phyloP scores from a whole-genome alignment of 192 early-diverging fungal species.

The Backusella psychrophila region DNA sequence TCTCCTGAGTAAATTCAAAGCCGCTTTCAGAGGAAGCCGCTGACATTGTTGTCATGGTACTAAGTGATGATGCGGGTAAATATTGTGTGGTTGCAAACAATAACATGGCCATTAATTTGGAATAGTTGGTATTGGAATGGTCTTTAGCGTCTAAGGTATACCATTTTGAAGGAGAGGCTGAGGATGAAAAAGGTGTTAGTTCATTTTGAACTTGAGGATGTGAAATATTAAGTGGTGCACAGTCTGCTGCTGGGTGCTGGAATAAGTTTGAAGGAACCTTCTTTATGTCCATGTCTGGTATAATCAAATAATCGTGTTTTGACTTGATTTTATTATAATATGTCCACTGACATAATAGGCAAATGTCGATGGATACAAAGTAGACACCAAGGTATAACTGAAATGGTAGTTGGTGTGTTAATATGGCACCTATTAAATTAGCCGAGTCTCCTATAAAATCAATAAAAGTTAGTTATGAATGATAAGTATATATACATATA shows the following conservation, averaged over 20 bases:
- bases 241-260: conserved; percentile 26
- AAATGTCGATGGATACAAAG: conserved; percentile 26
- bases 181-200: conserved; percentile 30
- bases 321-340: conserved; percentile 25
- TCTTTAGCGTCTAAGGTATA: conserved; percentile 19
- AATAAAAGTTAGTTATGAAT: neutral
- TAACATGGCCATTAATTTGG: neutral
- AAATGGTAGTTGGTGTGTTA: conserved; percentile 71
- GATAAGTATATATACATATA: neutral
- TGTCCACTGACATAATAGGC: conserved; percentile 22
- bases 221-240: conserved; percentile 15
- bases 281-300: conserved; percentile 4
- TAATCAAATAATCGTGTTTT: neutral
- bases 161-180: conserved; percentile 34
- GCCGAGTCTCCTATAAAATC: conserved; percentile 58
- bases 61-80: neutral
- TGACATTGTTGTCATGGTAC: neutral
- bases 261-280: conserved; percentile 9
- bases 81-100: conserved; percentile 2
- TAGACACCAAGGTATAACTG: conserved; percentile 41
- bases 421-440: conserved; percentile 70
- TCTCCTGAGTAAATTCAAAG: conserved; percentile 2
- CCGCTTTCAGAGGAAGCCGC: neutral
- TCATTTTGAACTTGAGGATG: conserved; percentile 8
- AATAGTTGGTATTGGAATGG: conserved; percentile 2